These are phyloP conservation scores for Fusarium xylarioides DNA, from an alignment of 2,329 filamentous ascomycete genomes.

Conservation along the genomic window DNA sequence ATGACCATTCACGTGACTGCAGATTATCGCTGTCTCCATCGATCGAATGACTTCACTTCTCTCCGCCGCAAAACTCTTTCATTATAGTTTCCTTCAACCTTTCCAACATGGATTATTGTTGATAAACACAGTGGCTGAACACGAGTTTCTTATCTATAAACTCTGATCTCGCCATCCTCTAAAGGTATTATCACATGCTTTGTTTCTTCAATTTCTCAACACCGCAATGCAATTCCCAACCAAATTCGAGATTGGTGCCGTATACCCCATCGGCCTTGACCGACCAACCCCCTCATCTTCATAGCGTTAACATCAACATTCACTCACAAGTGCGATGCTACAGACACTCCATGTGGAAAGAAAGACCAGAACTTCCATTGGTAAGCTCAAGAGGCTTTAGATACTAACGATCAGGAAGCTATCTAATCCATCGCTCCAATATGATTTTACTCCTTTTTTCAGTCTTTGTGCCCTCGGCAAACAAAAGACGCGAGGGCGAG, in stretches of 20 bases:
- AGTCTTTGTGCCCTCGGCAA: constrained; percentile 34
- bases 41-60: constrained; percentile 26
- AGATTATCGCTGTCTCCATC: neutral
- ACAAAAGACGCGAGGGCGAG: constrained; percentile 27
- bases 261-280: neutral
- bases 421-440: constrained; percentile 37
- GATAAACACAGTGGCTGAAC: neutral
- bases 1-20: constrained; percentile 14
- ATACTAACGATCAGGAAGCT: constrained; percentile 40
- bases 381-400: constrained; percentile 35
- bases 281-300: neutral
- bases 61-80: constrained; percentile 11
- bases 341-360: constrained; percentile 22
- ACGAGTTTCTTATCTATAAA: neutral
- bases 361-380: constrained; percentile 44
- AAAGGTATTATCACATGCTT: neutral
- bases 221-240: neutral
- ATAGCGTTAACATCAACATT: neutral
- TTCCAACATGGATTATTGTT: neutral
- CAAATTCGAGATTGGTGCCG: neutral
- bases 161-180: neutral
- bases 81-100: neutral
- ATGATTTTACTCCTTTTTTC: constrained; percentile 41
- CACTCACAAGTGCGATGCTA: constrained; percentile 1
- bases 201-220: constrained; percentile 4